Evolutionary conservation across 495 filamentous ascomycete species (phyloP), one percentile per base, ranked within the genome.

Genomic region (Collariella sp.): DNA sequence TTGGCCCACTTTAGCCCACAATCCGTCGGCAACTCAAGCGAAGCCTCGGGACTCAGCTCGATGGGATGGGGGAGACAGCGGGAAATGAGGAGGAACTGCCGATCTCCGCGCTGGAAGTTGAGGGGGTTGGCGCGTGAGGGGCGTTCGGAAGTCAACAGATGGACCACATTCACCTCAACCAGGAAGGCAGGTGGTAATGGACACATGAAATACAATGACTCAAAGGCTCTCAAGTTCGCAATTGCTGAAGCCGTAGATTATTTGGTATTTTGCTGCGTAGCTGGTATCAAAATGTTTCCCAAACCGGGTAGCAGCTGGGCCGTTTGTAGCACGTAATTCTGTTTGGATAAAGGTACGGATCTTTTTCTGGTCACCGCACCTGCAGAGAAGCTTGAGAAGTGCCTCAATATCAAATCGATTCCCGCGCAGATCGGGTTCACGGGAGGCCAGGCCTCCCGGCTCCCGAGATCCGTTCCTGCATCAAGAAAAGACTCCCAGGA

Each of bases 111-210:
- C 39, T 26, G 11, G 20, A 20, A 20, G 24, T 16, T 23, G 20
- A 20, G 40, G 26, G 51, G 36, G 48, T 35, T 52, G 50, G 42
- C 12, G 26, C 18, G 31, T 19, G 46, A 44, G 18, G 19, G 39
- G 12, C 6, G 20, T 13, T 12, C 5, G 15, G 10, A 46, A 29
- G 26, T 3, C 29, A 3, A 10, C 10, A n/a, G n/a, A n/a, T n/a
- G n/a, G n/a, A n/a, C n/a, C n/a, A n/a, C n/a, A n/a, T n/a, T n/a
- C n/a, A n/a, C n/a, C n/a, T n/a, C 12, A 13, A 24, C 55, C 6
- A 49, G 47, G 22, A 50, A 16, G 59, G 59, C 47, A 62, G 59
- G 59, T 62, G 48, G 59, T 58, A 62, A 54, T 39, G 20, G 39
- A 18, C 16, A 34, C 11, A 15, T n/a, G 46, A 56, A 41, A 35